Base-by-base conservation (phyloP, 2,329 filamentous ascomycete species). In the Xylaria sp. region DNA sequence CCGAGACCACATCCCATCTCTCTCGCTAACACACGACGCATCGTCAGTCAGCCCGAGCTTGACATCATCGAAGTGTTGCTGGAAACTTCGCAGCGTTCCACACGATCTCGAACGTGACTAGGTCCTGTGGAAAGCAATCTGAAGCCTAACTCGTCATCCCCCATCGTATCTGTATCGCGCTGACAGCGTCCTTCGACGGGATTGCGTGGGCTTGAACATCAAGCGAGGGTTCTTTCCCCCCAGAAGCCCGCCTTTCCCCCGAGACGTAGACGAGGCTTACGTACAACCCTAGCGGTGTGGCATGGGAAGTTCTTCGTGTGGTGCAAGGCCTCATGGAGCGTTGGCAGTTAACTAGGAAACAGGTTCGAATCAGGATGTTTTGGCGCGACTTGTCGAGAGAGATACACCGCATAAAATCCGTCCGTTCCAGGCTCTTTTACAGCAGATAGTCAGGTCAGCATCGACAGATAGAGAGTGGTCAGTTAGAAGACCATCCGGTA, bases 51-150 rank as follows among this genome's bases (percentile, higher is more conserved):
- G 10, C 41, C 18, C 28, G 5, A 34, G 34, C 32, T 8, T 32
- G 55, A 25, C 43, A 36, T 45, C 36, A 50, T 15, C 41, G 13
- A 25, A 56, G n/a, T 53, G 30, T 18, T 39, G 23, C 39, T 23
- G 4, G 36, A 52, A 25, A 55, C n/a, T 30, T 45, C 28, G 45
- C n/a, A 12, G 57, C 30, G 64, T 64, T 67, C 32, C 64, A 63
- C 63, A 60, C 41, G 46, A 30, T 18, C 39, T 59, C 46, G 57
- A 65, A 69, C 67, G 36, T 63, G 61, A 48, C 34, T 12, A 45
- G 34, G 15, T 39, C 25, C 32, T 65, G 64, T 65, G 65, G 18
- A 18, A 13, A 56, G 67, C 65, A 62, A 65, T 30, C 65, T 48
- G 41, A 36, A 32, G 65, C 34, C 57, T 65, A 8, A 69, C 60